Evolutionary conservation across 495 filamentous ascomycete species (phyloP), one percentile per base, ranked within the genome.

Genomic region (Daldinia bambusicola): DNA sequence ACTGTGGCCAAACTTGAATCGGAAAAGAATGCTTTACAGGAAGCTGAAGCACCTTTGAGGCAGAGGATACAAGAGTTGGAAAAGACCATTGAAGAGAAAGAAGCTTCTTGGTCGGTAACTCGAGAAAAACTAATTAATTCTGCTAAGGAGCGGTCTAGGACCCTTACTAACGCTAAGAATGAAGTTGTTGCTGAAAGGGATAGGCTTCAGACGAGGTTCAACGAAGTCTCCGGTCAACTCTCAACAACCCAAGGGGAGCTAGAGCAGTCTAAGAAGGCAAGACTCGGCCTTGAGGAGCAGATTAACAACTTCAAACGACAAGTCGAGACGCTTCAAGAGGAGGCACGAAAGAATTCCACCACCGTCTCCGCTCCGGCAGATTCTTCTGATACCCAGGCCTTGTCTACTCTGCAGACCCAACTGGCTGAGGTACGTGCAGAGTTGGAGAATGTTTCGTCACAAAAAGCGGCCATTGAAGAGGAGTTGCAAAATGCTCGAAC

Each of bases 1-100:
- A 81, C 79, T 1, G 80, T 89, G 32, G 79, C 86, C 22, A 80
- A 77, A 5, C 80, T 97, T 14, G 84, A 93, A 75, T 82, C 82
- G 12, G 94, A 98, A 76, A 88, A 90, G 1, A 91, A 94, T 74
- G 80, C 89, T 32, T 82, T 91, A 30, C 79, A 87, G 43, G 77
- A 85, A 52, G 84, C 85, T 20, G 89, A 89, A 40, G 77, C 85
- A 32, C 76, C 84, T 0, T 82, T 97, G 2, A 86, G 89, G 74
- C 80, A 87, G 51, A 83, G 87, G 67, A 61, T 89, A 8, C 71
- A 81, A 43, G 81, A 80, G 52, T 72, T 82, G 10, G 82, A 88
- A 63, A 65, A 72, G 16, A 70, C 72, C 7, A 63, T 83, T 36
- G 81, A 81, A 55, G 73, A 76, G n/a, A 85, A 85, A 71, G 81